Evolutionary conservation across 306 rosid genomes (phyloP), one percentile per base, ranked within the genome.

Genomic region (Medicago arabica): DNA sequence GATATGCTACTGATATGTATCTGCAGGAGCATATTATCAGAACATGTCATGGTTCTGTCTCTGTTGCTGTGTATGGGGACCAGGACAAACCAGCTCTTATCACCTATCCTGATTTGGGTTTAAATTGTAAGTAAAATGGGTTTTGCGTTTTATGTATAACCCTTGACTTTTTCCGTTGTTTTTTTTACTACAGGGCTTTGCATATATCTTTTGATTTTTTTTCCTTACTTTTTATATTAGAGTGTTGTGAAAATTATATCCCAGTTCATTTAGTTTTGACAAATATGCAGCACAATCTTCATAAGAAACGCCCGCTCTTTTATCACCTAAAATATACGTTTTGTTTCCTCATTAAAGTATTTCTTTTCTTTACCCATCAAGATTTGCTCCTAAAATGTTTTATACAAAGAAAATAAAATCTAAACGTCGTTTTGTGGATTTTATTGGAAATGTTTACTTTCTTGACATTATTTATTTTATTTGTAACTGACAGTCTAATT

Each of bases 41-140:
- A 85, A 95, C 98, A 7, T 69, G 78, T 74, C 82, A 72, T 81
- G 97, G 99, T 79, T 80, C 62, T 31, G 83, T 95, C 58, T 89
- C 97, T 12, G 96, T 92, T 76, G 73, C 96, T 49, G 92, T 95
- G 83, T 83, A 85, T 79, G 99, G 98, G 83, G 97, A 95, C 80
- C 97, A 70, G 78, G 97, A 95, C 77, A 95, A 95, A 75, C 97
- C 99, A 70, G 99, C 97, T 69, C 96, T 95, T 23, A 80, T 92
- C 58, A 92, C 97, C 16, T 95, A 92, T 81, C 99, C 99, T 16
- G 99, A 95, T 84, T 83, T 95, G 85, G 97, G 90, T 78, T 82
- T 90, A 87, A 92, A 95, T 83, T 80, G 99, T 95, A 86, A 86
- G 99, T 80, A 31, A 39, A 17, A 44, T 57, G 59, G 25, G n/a